Base-by-base conservation (phyloP, 139 green algal species). In the Diplosphaera chodatii region DNA sequence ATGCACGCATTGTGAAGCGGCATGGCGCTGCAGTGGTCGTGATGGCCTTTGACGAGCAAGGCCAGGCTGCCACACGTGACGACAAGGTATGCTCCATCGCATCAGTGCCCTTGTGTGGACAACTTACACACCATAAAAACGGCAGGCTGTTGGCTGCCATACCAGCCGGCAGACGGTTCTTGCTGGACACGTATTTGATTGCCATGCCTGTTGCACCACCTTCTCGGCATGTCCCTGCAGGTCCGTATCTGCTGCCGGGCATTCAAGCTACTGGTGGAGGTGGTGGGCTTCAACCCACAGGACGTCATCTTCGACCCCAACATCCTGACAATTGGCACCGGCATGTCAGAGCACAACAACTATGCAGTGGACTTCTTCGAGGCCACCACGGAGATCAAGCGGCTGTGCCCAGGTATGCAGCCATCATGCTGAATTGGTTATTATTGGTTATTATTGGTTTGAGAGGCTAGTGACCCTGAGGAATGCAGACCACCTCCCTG, bases 291-390 rank as follows among this genome's bases (percentile, higher is more conserved):
- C 80, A 86, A 94, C 73, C 87, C 93, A 22, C 77, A 98, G 82
- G 95, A 99, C 86, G 95, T 99, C 81, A 92, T 99, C 69, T 99
- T 99, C 66, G 95, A 99, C 79, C 95, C 95, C 82, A 99, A 99
- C 86, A 98, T 99, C 80, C 86, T 99, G 18, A 98, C 95, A 16
- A 85, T 99, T 20, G 95, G 92, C 76, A 99, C 95, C 16, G 95
- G 95, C 34, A 75, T 99, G 76, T 67, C 89, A 21, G 95, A 99
- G 88, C 95, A 99, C 89, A 97, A 97, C 90, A 98, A 98, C 89
- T 99, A 99, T 73, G 95, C 88, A 0, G 93, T 98, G 27, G 95
- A 99, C 86, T 99, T 99, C 84, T 93, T 99, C 85, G 75, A 80
- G 6, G 94, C 95, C 16, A 95, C 86, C 0, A 63, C 77, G n/a